Base-by-base conservation (phyloP, 352 stramenopile species). In the Blastocystis sp. region DNA sequence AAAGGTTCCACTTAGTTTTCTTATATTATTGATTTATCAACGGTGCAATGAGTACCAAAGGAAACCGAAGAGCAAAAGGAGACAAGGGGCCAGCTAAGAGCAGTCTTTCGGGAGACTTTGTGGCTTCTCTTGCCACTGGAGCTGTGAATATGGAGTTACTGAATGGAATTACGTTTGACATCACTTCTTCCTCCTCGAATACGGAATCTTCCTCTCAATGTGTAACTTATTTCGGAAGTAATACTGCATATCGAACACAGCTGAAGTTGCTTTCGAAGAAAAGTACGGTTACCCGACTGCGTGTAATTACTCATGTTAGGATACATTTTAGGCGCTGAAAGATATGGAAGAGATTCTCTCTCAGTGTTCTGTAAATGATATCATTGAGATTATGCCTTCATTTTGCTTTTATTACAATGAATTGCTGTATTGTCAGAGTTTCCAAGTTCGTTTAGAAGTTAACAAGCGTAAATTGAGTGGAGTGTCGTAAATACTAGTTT, bases 401-500 rank as follows among this genome's bases (percentile, higher is more conserved):
- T 43, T 83, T 42, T 83, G 71, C 71, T 83, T 52, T 56, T 83
- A 83, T 14, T 83, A 83, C 54, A 66, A 66, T 29, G 71, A 83
- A 51, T 54, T 49, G n/a, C 4, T 83, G 71, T 83, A 83, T 83
- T 83, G 71, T 29, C 71, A 83, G 71, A 83, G 71, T 43, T 83
- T 83, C 51, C 71, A 67, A 65, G 71, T 83, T 32, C 71, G 71
- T 37, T 46, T 51, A 24, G 71, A 83, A 39, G 51, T 65, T 1
- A 83, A 66, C 16, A 43, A 65, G 14, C 21, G 71, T 83, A 83
- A 1, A 0, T 67, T 11, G 29, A 49, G 24, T 67, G 21, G n/a
- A 19, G 2, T 24, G 35, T 43, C 5, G 19, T 43, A 52, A 63
- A 52, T 49, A 49, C 11, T 59, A 83, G 71, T 57, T 21, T 67